Conservation (phyloP, 23 red algal genomes). For the Gracilaria caudata region DNA sequence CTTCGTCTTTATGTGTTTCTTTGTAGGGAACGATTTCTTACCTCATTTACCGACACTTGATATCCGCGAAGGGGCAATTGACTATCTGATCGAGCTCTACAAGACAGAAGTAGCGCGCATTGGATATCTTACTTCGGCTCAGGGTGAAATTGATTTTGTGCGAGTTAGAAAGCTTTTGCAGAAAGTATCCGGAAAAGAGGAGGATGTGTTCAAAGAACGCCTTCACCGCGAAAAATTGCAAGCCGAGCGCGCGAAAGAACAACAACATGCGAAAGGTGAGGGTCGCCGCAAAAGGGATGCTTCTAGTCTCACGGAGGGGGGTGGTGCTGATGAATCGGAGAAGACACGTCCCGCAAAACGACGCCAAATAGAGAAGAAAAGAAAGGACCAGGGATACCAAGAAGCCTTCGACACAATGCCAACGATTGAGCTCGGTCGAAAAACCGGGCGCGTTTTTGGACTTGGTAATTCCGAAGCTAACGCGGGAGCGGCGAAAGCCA, state of each 20-base stretch:
- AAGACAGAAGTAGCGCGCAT: slow-evolving; percentile 68
- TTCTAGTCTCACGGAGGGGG: neutral
- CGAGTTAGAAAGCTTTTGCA: slow-evolving; percentile 67
- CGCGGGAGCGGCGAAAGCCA: slow-evolving; percentile 13
- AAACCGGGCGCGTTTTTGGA: slow-evolving; percentile 29
- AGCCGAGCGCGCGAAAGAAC: slow-evolving; percentile 13
- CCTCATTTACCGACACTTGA: slow-evolving; percentile 95
- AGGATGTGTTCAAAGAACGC: slow-evolving; percentile 79
- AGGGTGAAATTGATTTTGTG: slow-evolving; percentile 76
- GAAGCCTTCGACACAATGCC: slow-evolving; percentile 31
- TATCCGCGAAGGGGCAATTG: slow-evolving; percentile 97
- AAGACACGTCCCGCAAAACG: neutral
- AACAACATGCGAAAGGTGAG: neutral
- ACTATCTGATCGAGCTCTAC: slow-evolving; percentile 95
- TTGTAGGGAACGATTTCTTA: slow-evolving; percentile 99
- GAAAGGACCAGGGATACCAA: slow-evolving; percentile 43
- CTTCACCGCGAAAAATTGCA: slow-evolving; percentile 11
- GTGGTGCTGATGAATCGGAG: neutral
- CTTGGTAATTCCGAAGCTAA: slow-evolving; percentile 25
- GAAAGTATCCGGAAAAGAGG: slow-evolving; percentile 71
- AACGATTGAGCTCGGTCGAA: slow-evolving; percentile 58
- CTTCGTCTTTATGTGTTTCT: slow-evolving; percentile 98
- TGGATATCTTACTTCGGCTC: slow-evolving; percentile 80
- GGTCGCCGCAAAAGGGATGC: neutral
- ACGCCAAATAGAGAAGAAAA: slow-evolving; percentile 16